phyloP scores from a whole-genome alignment of 805 yeast genomes.

The Ogataea zsoltii region DNA sequence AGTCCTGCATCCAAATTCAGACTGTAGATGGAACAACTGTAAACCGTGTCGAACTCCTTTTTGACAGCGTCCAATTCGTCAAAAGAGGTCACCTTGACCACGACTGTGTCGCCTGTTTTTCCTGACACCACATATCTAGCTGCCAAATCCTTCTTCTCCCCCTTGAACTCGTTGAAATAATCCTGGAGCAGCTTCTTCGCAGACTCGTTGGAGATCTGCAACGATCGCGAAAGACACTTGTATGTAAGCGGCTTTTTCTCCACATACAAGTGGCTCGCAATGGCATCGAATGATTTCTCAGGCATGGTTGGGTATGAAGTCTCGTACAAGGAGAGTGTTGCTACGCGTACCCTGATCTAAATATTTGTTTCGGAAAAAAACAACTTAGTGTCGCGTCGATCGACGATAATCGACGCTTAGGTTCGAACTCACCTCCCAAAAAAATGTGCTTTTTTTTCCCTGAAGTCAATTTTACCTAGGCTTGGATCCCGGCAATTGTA shows the following conservation, averaged over 20 bases:
- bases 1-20: slow-evolving; percentile 19
- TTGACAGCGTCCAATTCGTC: slow-evolving; percentile 19
- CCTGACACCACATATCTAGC: slow-evolving; percentile 20
- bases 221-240: slow-evolving; percentile 23
- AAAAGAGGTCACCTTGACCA: slow-evolving; percentile 15
- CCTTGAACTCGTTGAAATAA: slow-evolving; percentile 21
- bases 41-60: slow-evolving; percentile 15
- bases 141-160: slow-evolving; percentile 13
- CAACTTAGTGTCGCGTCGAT: too few relatives aligned
- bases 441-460: background rate
- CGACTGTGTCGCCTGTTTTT: slow-evolving; percentile 9
- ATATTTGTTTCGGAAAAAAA: too few relatives aligned
- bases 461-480: too few relatives aligned
- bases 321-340: too few relatives aligned
- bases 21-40: slow-evolving; percentile 25
- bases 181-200: slow-evolving; percentile 25
- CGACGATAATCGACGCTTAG: slow-evolving; percentile 2
- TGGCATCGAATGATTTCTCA: slow-evolving; percentile 16
- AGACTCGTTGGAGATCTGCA: slow-evolving; percentile 17
- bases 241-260: slow-evolving; percentile 29
- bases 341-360: too few relatives aligned
- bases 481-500: background rate
- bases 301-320: slow-evolving; percentile 7
- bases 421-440: background rate
- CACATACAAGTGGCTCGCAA: slow-evolving; percentile 19